phyloP scores from a whole-genome alignment of 164 flowering plant genomes.

The Sextonia rubra region DNA sequence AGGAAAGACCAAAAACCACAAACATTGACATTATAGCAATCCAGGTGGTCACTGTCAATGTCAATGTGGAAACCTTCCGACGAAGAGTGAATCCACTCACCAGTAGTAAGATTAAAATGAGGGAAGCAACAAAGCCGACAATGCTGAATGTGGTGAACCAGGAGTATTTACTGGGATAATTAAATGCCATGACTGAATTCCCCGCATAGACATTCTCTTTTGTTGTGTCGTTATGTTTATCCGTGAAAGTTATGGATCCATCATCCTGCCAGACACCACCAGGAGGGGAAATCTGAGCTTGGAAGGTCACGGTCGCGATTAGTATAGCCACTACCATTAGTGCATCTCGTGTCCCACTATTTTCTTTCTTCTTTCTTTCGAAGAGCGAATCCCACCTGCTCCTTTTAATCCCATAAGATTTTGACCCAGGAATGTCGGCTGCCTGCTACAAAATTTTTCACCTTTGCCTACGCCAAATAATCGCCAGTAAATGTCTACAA shows the following conservation, averaged over 20 bases:
- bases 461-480: too few relatives aligned
- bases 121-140: not conserved
- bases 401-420: not conserved
- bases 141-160: not conserved
- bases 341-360: not conserved
- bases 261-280: conserved; percentile 5
- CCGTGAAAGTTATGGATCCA: not conserved
- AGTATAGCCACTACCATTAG: conserved; percentile 5
- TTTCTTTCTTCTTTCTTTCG: not conserved
- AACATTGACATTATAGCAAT: not conserved
- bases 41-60: not conserved
- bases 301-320: conserved; percentile 6
- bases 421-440: not conserved
- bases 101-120: not conserved
- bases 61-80: not conserved
- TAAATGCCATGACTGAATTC: not conserved
- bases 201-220: not conserved
- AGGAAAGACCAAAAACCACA: not conserved
- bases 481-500: too few relatives aligned
- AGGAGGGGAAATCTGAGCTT: conserved; percentile 5
- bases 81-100: not conserved
- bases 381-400: not conserved
- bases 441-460: too few relatives aligned
- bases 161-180: not conserved
- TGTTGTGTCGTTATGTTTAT: fast-evolving